phyloP scores from a whole-genome alignment of 495 filamentous ascomycete species.

The Melanomma pulvis-pyrius region DNA sequence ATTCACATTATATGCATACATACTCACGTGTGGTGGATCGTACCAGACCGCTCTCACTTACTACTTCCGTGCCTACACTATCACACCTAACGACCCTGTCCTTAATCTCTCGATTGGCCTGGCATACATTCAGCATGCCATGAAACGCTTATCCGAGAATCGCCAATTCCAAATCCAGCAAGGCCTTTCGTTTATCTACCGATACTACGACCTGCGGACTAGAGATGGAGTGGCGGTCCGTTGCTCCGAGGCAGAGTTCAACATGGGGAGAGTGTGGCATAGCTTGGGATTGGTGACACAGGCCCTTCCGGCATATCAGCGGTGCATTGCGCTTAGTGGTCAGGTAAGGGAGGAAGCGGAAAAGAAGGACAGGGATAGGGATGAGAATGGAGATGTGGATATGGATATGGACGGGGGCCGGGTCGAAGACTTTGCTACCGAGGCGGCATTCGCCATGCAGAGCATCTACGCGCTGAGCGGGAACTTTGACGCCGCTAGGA shows the following conservation, averaged over 20 bases:
- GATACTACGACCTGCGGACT: slow-evolving; percentile 67
- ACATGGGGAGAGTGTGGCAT: slow-evolving; percentile 80
- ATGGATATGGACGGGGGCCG: slow-evolving; percentile 33
- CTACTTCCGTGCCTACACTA: slow-evolving; percentile 80
- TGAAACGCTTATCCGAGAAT: slow-evolving; percentile 88
- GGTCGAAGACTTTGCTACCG: slow-evolving; percentile 65
- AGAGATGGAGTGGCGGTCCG: slow-evolving; percentile 49
- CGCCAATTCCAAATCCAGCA: slow-evolving; percentile 84
- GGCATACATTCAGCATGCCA: slow-evolving; percentile 78
- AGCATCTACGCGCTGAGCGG: slow-evolving; percentile 66
- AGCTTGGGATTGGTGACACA: slow-evolving; percentile 76
- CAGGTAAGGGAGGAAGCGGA: slow-evolving; percentile 46
- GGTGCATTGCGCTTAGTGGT: slow-evolving; percentile 54
- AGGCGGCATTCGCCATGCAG: slow-evolving; percentile 79
- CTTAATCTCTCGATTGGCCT: slow-evolving; percentile 74
- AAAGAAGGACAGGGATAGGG: neutral
- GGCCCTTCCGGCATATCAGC: slow-evolving; percentile 74
- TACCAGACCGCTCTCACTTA: slow-evolving; percentile 87
- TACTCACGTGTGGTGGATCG: slow-evolving; percentile 72
- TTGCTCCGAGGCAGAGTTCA: slow-evolving; percentile 85
- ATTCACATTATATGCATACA: slow-evolving; percentile 85
- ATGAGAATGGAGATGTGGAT: slow-evolving; percentile 11
- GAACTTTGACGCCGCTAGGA: slow-evolving; percentile 57
- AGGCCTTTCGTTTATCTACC: slow-evolving; percentile 75
- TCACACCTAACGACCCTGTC: slow-evolving; percentile 74